Percentiles rank a stretch among this genome's conserved stretches.
Conservation (phyloP, 352 stramenopile species). For the Blastocystis sp. region DNA sequence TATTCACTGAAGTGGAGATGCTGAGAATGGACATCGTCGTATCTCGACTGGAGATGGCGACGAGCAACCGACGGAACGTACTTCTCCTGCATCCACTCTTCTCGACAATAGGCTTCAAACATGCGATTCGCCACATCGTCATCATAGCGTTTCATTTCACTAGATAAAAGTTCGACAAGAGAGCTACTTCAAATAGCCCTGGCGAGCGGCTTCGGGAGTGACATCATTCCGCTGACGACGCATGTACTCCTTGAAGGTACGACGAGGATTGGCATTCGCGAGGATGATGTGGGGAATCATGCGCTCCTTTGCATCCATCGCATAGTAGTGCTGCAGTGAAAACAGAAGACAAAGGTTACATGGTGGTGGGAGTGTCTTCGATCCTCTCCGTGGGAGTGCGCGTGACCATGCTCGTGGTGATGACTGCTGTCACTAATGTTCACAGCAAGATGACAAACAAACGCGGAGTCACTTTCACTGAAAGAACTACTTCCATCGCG, state of each 20-base stretch:
- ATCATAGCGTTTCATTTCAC: not conserved
- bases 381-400: not conserved
- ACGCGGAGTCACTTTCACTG: not conserved
- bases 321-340: not conserved
- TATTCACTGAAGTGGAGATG: not conserved
- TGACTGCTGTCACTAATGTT: not conserved
- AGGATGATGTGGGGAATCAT: constrained; percentile 9
- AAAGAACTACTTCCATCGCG: not conserved
- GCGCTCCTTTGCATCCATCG: not conserved
- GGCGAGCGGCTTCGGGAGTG: constrained; percentile 24
- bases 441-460: not conserved
- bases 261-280: not conserved
- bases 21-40: not conserved
- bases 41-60: not conserved
- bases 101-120: not conserved
- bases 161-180: not conserved
- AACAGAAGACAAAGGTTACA: not conserved
- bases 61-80: not conserved
- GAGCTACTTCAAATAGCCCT: not conserved
- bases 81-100: constrained; percentile 31
- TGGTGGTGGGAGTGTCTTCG: not conserved
- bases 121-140: not conserved
- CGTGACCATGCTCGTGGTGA: not conserved
- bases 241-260: constrained; percentile 4
- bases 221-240: not conserved